These are phyloP conservation scores for Fusarium sp. DNA, from an alignment of 2,329 filamentous ascomycete genomes.

Conservation along the genomic window DNA sequence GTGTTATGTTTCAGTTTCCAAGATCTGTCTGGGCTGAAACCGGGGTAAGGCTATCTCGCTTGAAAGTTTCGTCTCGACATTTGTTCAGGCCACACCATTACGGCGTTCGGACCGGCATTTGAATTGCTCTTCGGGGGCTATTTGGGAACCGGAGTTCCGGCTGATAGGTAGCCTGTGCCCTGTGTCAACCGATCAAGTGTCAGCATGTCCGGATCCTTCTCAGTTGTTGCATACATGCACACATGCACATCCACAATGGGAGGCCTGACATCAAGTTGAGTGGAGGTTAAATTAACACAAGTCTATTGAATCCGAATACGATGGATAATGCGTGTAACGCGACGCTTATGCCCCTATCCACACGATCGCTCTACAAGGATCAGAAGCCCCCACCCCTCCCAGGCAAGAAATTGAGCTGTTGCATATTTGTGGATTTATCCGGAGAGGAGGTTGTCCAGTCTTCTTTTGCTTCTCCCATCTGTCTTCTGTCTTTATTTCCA, in stretches of 20 bases:
- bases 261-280: neutral
- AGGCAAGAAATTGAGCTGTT: constrained; percentile 45
- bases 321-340: constrained; percentile 28
- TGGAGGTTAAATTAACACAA: neutral
- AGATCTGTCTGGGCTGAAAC: neutral
- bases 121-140: neutral
- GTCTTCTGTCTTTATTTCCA: constrained; percentile 29
- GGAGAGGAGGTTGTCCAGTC: constrained; percentile 38
- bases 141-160: neutral
- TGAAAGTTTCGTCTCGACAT: constrained; percentile 6
- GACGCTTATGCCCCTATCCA: constrained; percentile 1
- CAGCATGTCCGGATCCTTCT: neutral
- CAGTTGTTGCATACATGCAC: constrained; percentile 16
- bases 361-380: constrained; percentile 39
- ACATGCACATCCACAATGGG: neutral
- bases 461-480: constrained; percentile 36
- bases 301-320: constrained; percentile 22
- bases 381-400: constrained; percentile 20
- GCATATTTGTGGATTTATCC: constrained; percentile 46
- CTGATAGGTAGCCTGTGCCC: neutral
- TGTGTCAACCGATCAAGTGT: neutral
- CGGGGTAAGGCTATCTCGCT: constrained; percentile 6
- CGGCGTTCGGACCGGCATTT: constrained; percentile 10
- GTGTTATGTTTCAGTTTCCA: neutral
- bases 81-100: neutral